Conservation (phyloP, 345 rosid genomes). For the Citrus unshiu region DNA sequence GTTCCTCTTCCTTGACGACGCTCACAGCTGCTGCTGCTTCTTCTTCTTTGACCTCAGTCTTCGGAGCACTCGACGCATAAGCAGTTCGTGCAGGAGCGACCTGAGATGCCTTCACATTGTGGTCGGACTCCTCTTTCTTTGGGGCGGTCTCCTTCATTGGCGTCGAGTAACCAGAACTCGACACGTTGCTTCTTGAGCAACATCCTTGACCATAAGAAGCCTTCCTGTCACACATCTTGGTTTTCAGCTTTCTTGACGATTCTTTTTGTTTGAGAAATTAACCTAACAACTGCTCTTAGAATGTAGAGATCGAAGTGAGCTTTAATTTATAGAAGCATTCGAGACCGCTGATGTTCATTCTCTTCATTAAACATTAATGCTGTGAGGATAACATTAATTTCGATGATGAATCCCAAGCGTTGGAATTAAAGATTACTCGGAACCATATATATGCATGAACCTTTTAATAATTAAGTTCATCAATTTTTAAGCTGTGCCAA, state of each 20-base stretch:
- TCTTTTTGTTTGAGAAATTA: no score
- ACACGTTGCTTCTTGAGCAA: neutral
- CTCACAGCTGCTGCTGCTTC: neutral
- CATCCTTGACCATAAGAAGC: neutral
- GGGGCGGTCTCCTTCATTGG: neutral
- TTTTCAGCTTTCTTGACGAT: neutral
- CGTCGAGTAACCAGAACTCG: neutral
- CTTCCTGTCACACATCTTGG: neutral
- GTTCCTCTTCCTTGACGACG: neutral
- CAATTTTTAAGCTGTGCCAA: neutral
- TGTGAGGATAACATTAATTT: no score
- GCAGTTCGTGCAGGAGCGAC: neutral
- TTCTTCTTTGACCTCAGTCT: neutral
- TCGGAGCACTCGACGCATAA: neutral
- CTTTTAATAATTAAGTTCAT: no score
- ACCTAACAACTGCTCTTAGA: no score
- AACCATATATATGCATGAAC: no score
- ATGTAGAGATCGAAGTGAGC: no score
- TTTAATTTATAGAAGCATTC: neutral
- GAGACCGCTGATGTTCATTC: neutral
- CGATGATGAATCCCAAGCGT: no score
- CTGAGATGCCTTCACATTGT: neutral
- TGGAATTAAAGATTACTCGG: no score
- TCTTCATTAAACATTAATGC: neutral
- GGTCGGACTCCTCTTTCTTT: neutral